These are phyloP conservation scores for Geotrichum reessii DNA, from an alignment of 1,139 yeast species.

Conservation along the genomic window DNA sequence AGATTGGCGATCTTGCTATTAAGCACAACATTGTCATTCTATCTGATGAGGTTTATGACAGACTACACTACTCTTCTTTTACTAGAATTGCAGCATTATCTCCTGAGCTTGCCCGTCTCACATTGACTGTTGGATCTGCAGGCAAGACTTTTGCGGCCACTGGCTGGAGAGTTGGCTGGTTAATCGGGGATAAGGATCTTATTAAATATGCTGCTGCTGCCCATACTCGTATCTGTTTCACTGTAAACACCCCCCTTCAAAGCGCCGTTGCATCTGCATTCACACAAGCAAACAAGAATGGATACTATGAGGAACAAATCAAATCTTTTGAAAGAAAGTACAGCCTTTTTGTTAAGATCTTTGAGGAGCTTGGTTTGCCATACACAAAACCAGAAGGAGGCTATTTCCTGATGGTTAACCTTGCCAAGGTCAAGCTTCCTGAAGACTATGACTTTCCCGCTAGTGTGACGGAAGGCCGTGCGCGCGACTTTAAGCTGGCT, in stretches of 20 bases:
- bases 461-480: constrained; percentile 55
- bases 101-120: constrained; percentile 71
- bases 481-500: constrained; percentile 81
- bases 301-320: constrained; percentile 67
- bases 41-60: constrained; percentile 93
- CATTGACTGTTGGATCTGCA: constrained; percentile 91
- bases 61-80: constrained; percentile 68
- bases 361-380: constrained; percentile 82
- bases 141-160: constrained; percentile 97
- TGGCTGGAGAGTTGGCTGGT: constrained; percentile 98
- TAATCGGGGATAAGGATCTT: constrained; percentile 78
- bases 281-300: constrained; percentile 50
- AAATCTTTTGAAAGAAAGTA: constrained; percentile 63
- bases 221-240: constrained; percentile 86
- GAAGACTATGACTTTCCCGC: constrained; percentile 63
- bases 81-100: constrained; percentile 78
- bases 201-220: constrained; percentile 81
- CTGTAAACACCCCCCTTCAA: constrained; percentile 90
- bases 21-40: constrained; percentile 74
- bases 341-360: constrained; percentile 62
- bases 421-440: constrained; percentile 76
- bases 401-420: constrained; percentile 82
- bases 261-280: constrained; percentile 84
- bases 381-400: constrained; percentile 92
- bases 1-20: constrained; percentile 76